Conservation (phyloP, 768 basidiomycete species). For the Auricularia cornea region DNA sequence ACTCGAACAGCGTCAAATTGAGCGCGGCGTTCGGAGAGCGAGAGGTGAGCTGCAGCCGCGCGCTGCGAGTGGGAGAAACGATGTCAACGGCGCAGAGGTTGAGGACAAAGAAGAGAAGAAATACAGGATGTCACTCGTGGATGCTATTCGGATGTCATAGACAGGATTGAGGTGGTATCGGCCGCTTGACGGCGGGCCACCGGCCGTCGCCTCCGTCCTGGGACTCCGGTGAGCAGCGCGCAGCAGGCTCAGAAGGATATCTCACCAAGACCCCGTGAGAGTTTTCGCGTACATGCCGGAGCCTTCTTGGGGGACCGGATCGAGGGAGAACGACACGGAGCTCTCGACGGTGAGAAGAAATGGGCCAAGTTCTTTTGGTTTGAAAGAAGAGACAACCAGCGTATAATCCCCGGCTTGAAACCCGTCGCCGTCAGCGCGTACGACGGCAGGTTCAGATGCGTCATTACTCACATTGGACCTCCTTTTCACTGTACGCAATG, state of each 20-base stretch:
- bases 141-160: conserved; percentile 50
- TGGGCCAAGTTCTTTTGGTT: conserved; percentile 56
- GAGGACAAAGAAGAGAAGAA: neutral
- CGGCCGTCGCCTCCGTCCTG: conserved; percentile 54
- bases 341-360: conserved; percentile 62
- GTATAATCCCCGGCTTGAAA: conserved; percentile 68
- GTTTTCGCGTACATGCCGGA: conserved; percentile 80
- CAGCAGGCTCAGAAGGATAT: conserved; percentile 12
- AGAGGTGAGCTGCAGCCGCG: conserved; percentile 57
- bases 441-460: neutral
- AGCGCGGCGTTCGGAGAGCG: conserved; percentile 37
- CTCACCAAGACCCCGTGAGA: conserved; percentile 65
- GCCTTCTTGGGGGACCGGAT: conserved; percentile 71
- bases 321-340: conserved; percentile 50
- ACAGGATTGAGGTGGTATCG: conserved; percentile 62
- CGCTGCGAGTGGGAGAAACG: conserved; percentile 30
- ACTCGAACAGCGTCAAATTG: conserved; percentile 52
- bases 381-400: conserved; percentile 77
- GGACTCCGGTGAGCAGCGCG: neutral
- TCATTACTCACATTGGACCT: conserved; percentile 51
- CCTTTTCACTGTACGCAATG: conserved; percentile 44
- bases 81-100: neutral
- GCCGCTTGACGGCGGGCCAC: conserved; percentile 58
- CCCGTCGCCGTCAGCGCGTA: neutral
- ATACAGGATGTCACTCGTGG: conserved; percentile 50